Evolutionary conservation across 129 eudicot species (phyloP).

Genomic region (Smallanthus sonchifolius): DNA sequence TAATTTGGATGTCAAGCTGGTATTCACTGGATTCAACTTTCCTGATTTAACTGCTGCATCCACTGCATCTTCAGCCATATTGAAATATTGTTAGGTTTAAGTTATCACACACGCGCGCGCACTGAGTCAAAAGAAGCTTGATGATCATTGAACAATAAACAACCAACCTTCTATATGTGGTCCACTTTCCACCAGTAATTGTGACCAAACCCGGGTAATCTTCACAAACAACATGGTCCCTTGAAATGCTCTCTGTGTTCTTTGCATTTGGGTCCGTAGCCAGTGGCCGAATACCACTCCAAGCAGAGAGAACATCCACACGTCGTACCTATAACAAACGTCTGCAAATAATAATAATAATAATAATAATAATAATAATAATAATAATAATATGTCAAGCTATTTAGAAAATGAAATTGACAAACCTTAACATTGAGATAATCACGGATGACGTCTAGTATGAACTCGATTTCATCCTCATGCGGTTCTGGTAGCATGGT

Average conservation of each 20-base stretch:
- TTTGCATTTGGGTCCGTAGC: constrained; percentile 77
- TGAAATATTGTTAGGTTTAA: constrained; percentile 22
- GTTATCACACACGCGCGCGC: constrained; percentile 15
- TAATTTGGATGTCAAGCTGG: constrained; percentile 50
- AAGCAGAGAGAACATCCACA: constrained; percentile 76
- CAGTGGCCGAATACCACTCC: constrained; percentile 96
- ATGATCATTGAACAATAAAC: background rate
- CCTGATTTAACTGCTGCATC: constrained; percentile 75
- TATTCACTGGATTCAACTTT: constrained; percentile 50
- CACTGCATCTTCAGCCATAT: constrained; percentile 97
- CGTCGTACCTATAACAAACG: constrained; percentile 60
- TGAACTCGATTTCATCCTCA: constrained; percentile 79
- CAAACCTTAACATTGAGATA: constrained; percentile 85
- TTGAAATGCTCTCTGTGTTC: constrained; percentile 80
- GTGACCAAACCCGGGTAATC: constrained; percentile 86
- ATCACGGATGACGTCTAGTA: constrained; percentile 75
- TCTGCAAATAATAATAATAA: no score
- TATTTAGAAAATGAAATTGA: background rate
- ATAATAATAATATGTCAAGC: no score
- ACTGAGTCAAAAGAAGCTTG: background rate
- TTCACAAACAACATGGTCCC: constrained; percentile 85
- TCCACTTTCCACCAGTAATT: constrained; percentile 97
- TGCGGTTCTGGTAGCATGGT: constrained; percentile 94
- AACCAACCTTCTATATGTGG: constrained; percentile 87
- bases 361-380: no score